A percentile compares a stretch with the other conserved stretches of the same genome.
These are phyloP conservation scores for Wickerhamomyces pijperi DNA, from an alignment of 805 yeast species.

Conservation along the genomic window DNA sequence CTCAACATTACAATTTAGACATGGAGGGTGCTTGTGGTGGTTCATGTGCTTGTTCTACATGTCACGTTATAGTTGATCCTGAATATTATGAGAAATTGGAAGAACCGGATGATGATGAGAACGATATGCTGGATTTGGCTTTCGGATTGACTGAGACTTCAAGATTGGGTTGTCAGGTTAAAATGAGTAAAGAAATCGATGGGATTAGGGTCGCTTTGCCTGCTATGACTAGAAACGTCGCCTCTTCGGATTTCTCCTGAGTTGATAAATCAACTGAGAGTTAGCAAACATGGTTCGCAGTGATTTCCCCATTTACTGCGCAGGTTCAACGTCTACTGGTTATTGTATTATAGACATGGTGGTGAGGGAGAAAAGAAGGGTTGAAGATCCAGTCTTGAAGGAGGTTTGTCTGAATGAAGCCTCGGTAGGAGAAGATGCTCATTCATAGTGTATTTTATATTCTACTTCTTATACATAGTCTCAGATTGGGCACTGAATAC, in stretches of 20 bases:
- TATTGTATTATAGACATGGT: too few species aligned
- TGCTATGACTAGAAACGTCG: conserved; percentile 92
- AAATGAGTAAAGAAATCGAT: conserved; percentile 81
- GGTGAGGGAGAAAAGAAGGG: too few species aligned
- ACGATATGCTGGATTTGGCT: conserved; percentile 96
- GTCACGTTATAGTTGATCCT: conserved; percentile 95
- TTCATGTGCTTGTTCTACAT: conserved; percentile 96
- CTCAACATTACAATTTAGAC: conserved; percentile 85
- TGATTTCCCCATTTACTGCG: too few species aligned
- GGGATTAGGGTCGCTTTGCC: conserved; percentile 94
- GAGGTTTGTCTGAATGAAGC: too few species aligned
- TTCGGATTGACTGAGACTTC: conserved; percentile 96
- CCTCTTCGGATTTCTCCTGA: conserved; percentile 61
- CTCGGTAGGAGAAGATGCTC: too few species aligned
- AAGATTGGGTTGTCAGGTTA: conserved; percentile 88
- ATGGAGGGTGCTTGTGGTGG: conserved; percentile 99
- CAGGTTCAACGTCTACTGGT: too few species aligned
- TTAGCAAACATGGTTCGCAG: too few species aligned
- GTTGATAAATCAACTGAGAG: too few species aligned
- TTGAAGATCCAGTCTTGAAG: too few species aligned
- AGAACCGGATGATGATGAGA: conserved; percentile 95
- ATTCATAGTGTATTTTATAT: background rate
- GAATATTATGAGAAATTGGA: conserved; percentile 83
- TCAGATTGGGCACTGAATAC: too few species aligned
- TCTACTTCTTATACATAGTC: background rate